Evolutionary conservation across 2,329 filamentous ascomycete genomes (phyloP), one percentile per base, ranked within the genome.

Genomic region (Stachybotrys chartarum): DNA sequence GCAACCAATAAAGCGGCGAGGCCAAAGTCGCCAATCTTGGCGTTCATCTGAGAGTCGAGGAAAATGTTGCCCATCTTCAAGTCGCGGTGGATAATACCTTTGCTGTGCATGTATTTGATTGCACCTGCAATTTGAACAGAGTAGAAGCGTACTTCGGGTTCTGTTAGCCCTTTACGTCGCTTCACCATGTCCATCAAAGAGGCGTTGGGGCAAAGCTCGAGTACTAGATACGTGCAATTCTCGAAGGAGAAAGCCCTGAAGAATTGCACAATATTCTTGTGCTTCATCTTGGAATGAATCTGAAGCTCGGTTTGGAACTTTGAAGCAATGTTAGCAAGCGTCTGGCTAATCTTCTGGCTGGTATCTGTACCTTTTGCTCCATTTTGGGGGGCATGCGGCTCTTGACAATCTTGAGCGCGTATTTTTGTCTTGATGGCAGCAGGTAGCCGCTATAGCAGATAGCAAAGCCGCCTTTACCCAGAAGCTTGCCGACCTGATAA

Each of bases 11-110:
- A 78, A 31, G 95, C 94, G 32, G 94, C 94, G 55, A 99, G 79
- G 3, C 94, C 94, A 74, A 99, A 99, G 70, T 99, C 94, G 49
- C 94, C 94, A 64, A 99, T 91, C 70, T 99, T 99, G 64, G 96
- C 87, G 66, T 99, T 96, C 93, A 99, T 97, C 62, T 91, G 80
- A 54, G 84, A 84, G 70, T 99, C 94, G 53, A 99, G 79, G 66
- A 99, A 99, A 62, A 99, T 87, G 70, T 99, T 99, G 51, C 94
- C 95, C 79, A 97, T 97, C 74, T 99, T 99, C 63, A 99, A 74
- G 72, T 99, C 94, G 52, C 94, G 85, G 72, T 99, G 94, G 52
- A 97, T 96, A 59, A 99, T 95, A 61, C 93, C 94, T 68, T 95
- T 89, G 66, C 86, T 86, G 71, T 99, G 95, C 78, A 99, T 89